These are phyloP conservation scores for Sistotremastrum niveocremeum DNA, from an alignment of 768 basidiomycete species.

Conservation along the genomic window DNA sequence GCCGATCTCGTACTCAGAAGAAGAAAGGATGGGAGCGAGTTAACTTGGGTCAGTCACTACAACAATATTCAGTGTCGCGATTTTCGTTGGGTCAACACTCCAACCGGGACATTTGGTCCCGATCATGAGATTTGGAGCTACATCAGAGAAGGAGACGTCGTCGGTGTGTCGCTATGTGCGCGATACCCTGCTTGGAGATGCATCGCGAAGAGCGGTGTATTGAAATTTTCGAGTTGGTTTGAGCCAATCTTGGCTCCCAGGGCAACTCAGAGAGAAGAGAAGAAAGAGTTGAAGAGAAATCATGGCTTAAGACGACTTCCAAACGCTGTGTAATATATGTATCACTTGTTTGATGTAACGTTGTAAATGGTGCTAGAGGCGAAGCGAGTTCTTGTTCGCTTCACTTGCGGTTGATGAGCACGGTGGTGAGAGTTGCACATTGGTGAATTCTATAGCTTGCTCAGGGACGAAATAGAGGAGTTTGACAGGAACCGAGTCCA, in stretches of 20 bases:
- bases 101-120: constrained; percentile 1
- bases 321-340: too few relatives aligned
- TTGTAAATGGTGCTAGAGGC: too few relatives aligned
- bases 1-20: neutral
- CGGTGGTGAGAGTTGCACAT: too few relatives aligned
- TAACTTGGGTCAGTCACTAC: constrained; percentile 5
- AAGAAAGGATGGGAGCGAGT: neutral
- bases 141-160: constrained; percentile 3
- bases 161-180: constrained; percentile 6
- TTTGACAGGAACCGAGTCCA: too few relatives aligned
- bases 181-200: constrained; percentile 4
- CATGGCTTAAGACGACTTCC: too few relatives aligned
- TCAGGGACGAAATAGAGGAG: too few relatives aligned
- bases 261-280: too few relatives aligned
- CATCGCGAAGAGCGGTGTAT: neutral
- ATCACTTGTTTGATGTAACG: too few relatives aligned
- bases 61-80: constrained; percentile 1
- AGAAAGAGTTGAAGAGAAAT: too few relatives aligned
- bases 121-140: constrained; percentile 7
- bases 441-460: too few relatives aligned
- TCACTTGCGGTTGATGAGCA: too few relatives aligned
- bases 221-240: constrained; percentile 5
- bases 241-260: constrained; percentile 4
- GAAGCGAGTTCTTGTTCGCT: too few relatives aligned
- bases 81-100: neutral